A percentile compares a stretch with the other conserved stretches of the same genome.
These are phyloP conservation scores for Talaromyces sp. DNA, from an alignment of 2,329 filamentous ascomycete genomes.

Conservation along the genomic window DNA sequence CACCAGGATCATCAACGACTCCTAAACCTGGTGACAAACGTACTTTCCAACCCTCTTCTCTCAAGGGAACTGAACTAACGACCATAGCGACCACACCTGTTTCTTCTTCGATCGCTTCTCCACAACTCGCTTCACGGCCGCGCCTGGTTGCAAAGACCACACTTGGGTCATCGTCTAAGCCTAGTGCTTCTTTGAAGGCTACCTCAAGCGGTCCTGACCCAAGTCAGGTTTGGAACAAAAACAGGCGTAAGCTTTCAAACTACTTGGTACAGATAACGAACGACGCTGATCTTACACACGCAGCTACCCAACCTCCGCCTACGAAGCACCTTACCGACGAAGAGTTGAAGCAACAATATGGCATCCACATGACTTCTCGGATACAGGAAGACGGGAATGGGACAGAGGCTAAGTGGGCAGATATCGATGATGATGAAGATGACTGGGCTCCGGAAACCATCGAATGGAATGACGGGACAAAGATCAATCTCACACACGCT, in stretches of 20 bases:
- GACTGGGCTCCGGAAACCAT: slow-evolving; percentile 65
- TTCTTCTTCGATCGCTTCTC: slow-evolving; percentile 30
- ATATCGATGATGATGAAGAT: slow-evolving; percentile 65
- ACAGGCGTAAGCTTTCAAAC: slow-evolving; percentile 47
- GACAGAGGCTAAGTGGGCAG: slow-evolving; percentile 63
- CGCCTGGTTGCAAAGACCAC: slow-evolving; percentile 61
- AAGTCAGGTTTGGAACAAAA: slow-evolving; percentile 67
- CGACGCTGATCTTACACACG: slow-evolving; percentile 16
- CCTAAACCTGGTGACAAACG: slow-evolving; percentile 53
- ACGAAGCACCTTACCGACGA: slow-evolving; percentile 64
- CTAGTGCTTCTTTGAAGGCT: slow-evolving; percentile 41
- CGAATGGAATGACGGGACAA: slow-evolving; percentile 65
- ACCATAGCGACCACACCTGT: slow-evolving; percentile 29
- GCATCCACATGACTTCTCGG: slow-evolving; percentile 62
- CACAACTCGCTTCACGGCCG: slow-evolving; percentile 48
- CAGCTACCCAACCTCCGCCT: slow-evolving; percentile 49
- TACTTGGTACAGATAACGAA: not conserved
- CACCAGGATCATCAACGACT: slow-evolving; percentile 48
- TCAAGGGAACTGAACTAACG: slow-evolving; percentile 10
- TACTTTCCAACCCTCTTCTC: slow-evolving; percentile 20
- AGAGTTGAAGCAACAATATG: slow-evolving; percentile 64
- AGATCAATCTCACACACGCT: slow-evolving; percentile 53
- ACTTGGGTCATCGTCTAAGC: slow-evolving; percentile 46
- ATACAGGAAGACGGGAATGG: slow-evolving; percentile 57
- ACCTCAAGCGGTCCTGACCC: slow-evolving; percentile 55